Evolutionary conservation across 139 green algal species (phyloP), one percentile per base, ranked within the genome.

Genomic region (Micractinium sp.): DNA sequence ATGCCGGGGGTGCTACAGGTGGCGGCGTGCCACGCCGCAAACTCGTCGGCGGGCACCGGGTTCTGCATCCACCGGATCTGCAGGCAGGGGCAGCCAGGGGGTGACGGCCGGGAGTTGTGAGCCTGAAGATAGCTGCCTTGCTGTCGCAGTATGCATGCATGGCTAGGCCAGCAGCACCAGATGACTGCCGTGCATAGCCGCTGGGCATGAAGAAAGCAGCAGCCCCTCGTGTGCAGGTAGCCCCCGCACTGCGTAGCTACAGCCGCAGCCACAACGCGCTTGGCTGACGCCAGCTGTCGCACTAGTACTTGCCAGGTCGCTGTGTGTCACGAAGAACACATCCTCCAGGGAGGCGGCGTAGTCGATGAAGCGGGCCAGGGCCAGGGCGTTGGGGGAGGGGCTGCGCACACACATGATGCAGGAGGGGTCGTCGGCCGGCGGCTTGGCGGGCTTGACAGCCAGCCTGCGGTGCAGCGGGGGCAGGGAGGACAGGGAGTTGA

Each of bases 41-140:
- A 82, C 38, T 82, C 29, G 22, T 35, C 38, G 3, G 19, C 14
- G 38, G 77, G 77, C 77, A 82, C 77, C 0, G 77, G 77, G 38
- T 47, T 53, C 77, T 82, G 77, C 77, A 82, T 80, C 33, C 25
- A 63, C 71, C 71, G 71, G 31, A 77, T 77, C 71, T 77, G 77
- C 77, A 12, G 20, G 75, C 19, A 29, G 75, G 75, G 35, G 75
- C 20, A 19, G 36, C 38, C 77, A 82, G 25, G 76, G 16, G 76
- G 16, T 16, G n/a, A 29, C 20, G 16, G 35, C 35, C 13, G 73
- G n/a, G 31, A 19, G n/a, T 41, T 38, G 73, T n/a, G 31, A 47
- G 14, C n/a, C 5, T 16, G 33, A 78, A n/a, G 16, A 16, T 16
- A 66, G 60, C 60, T 23, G 60, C 15, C 14, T 66, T 66, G 60